phyloP scores from a whole-genome alignment of 1,284 basidiomycete species.

The Mycosarcoma mackinlayi region DNA sequence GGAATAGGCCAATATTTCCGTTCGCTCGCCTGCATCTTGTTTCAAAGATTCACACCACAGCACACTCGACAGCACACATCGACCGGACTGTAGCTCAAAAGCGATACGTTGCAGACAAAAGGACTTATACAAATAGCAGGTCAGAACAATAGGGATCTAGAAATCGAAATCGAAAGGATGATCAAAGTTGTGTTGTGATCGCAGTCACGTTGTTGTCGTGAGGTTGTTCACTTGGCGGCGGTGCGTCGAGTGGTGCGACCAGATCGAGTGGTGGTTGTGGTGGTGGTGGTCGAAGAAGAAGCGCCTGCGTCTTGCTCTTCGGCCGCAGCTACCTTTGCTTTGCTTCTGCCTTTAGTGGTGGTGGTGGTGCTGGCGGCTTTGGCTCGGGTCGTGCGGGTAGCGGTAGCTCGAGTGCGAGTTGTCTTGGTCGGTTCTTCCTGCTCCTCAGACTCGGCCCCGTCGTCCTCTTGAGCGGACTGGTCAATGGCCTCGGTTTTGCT shows the following conservation, averaged over 20 bases:
- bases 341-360: conserved; percentile 6
- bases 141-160: too few species aligned
- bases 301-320: conserved; percentile 2
- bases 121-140: too few species aligned
- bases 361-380: conserved; percentile 13
- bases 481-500: conserved; percentile 1
- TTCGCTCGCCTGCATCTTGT: too few species aligned
- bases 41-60: too few species aligned
- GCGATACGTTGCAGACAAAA: too few species aligned
- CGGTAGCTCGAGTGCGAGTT: conserved; percentile 1
- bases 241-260: conserved; percentile 20
- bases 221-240: conserved; percentile 18
- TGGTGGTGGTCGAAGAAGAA: conserved; percentile 15
- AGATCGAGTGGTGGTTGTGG: conserved; percentile 18
- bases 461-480: not conserved
- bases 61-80: too few species aligned
- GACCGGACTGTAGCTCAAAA: too few species aligned
- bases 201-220: too few species aligned
- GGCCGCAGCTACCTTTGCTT: not conserved
- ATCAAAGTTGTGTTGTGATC: not conserved
- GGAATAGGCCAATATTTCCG: too few species aligned
- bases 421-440: conserved; percentile 8
- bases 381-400: conserved; percentile 12
- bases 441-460: not conserved
- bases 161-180: too few species aligned